A percentile compares a stretch with the other conserved stretches of the same genome.
Evolutionary conservation across 192 early-diverging fungal species (phyloP).

Genomic region (Chytriomyces sp.): DNA sequence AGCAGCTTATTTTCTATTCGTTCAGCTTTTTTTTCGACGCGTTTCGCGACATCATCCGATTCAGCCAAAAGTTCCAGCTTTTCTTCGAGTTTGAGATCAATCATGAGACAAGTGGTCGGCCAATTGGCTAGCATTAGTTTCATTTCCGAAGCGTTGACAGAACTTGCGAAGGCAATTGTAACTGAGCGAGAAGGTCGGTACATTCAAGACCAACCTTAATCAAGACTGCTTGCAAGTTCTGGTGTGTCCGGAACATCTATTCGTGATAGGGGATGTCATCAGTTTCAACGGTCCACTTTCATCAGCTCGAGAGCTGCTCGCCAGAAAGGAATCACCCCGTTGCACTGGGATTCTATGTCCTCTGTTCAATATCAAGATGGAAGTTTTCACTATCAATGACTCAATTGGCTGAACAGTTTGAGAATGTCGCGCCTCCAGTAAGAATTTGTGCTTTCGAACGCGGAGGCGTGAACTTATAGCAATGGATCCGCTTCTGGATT

Average conservation of each 20-base stretch:
- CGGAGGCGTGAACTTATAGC: conserved; percentile 55
- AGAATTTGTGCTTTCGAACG: conserved; percentile 43
- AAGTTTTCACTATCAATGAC: no score
- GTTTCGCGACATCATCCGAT: conserved; percentile 49
- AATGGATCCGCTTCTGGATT: conserved; percentile 49
- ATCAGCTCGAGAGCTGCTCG: no score
- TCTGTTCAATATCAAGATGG: background rate
- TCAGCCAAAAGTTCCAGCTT: conserved; percentile 68
- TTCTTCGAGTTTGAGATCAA: conserved; percentile 72
- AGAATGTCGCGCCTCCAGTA: no score
- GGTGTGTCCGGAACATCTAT: background rate
- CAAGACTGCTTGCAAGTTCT: background rate
- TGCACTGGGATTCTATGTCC: no score
- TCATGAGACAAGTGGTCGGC: conserved; percentile 73
- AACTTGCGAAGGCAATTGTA: conserved; percentile 70
- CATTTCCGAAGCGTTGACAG: conserved; percentile 64
- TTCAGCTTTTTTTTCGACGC: conserved; percentile 58
- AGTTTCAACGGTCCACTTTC: background rate
- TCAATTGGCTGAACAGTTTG: background rate
- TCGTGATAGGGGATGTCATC: background rate
- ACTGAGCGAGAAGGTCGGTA: conserved; percentile 51
- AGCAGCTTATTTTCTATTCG: conserved; percentile 72
- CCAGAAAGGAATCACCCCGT: no score
- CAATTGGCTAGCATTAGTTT: conserved; percentile 55
- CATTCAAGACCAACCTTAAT: conserved; percentile 37